These are phyloP conservation scores for Ophiostoma ulmi DNA, from an alignment of 2,329 filamentous ascomycete genomes.

Conservation along the genomic window DNA sequence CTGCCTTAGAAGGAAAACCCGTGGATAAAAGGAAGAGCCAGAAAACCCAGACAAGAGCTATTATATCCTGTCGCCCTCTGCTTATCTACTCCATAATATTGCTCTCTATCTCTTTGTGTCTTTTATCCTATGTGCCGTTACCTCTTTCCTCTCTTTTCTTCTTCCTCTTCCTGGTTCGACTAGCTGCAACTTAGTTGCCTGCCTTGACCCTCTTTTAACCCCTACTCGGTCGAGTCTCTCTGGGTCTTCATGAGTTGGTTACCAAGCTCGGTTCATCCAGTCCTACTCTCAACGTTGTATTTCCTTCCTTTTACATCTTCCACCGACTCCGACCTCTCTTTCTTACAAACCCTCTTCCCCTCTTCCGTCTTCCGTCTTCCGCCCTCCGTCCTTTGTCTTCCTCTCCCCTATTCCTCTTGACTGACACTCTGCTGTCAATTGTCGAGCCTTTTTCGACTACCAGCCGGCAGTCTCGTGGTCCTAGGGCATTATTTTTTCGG, in stretches of 20 bases:
- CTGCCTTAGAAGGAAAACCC: background rate
- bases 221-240: background rate
- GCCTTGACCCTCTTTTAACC: background rate
- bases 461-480: background rate
- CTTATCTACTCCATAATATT: background rate
- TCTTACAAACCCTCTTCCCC: background rate
- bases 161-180: constrained; percentile 3
- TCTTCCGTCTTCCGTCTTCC: background rate
- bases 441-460: background rate
- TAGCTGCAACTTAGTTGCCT: constrained; percentile 2
- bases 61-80: background rate
- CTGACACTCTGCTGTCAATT: background rate
- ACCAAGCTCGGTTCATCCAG: background rate
- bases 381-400: background rate
- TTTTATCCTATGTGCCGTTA: background rate
- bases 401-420: background rate
- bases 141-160: background rate
- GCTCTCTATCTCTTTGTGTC: background rate
- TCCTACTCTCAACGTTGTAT: background rate
- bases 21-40: no score
- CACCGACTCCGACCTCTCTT: background rate
- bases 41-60: background rate
- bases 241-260: background rate
- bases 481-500: background rate
- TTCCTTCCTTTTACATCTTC: background rate